Conservation (phyloP, 2,329 filamentous ascomycete genomes). For the Septoria petroselini region DNA sequence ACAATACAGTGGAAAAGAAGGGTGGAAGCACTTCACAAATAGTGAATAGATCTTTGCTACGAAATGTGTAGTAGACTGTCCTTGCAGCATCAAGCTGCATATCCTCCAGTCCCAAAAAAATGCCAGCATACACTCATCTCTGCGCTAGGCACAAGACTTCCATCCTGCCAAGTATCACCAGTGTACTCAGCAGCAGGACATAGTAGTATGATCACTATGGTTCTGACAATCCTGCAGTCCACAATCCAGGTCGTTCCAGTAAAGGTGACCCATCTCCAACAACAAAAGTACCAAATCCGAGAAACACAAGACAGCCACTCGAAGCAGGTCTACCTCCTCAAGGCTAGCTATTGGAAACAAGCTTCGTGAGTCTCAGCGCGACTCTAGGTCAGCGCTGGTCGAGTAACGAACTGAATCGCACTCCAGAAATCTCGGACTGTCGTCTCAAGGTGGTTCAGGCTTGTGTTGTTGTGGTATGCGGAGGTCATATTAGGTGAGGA, state of each 20-base stretch:
- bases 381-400: conserved; percentile 16
- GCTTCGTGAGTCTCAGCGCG: conserved; percentile 24
- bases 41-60: conserved; percentile 20
- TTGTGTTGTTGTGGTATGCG: conserved; percentile 15
- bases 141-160: conserved; percentile 7
- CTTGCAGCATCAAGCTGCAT: conserved; percentile 11
- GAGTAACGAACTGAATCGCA: conserved; percentile 22
- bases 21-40: conserved; percentile 11
- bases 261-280: conserved; percentile 26
- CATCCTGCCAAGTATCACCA: conserved; percentile 9
- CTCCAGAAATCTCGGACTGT: conserved; percentile 19
- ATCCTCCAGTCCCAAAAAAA: conserved; percentile 8
- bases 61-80: conserved; percentile 17
- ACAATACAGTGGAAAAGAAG: neutral
- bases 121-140: conserved; percentile 25
- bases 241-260: conserved; percentile 22
- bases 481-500: conserved; percentile 28
- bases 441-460: conserved; percentile 7
- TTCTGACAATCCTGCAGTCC: conserved; percentile 20
- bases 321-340: conserved; percentile 38
- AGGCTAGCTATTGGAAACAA: conserved; percentile 37
- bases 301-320: conserved; percentile 26
- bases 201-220: conserved; percentile 34
- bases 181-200: conserved; percentile 14
- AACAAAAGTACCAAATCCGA: conserved; percentile 3